These are phyloP conservation scores for Platanthera zijinensis DNA, from an alignment of 106 monocot genomes.

Conservation along the genomic window DNA sequence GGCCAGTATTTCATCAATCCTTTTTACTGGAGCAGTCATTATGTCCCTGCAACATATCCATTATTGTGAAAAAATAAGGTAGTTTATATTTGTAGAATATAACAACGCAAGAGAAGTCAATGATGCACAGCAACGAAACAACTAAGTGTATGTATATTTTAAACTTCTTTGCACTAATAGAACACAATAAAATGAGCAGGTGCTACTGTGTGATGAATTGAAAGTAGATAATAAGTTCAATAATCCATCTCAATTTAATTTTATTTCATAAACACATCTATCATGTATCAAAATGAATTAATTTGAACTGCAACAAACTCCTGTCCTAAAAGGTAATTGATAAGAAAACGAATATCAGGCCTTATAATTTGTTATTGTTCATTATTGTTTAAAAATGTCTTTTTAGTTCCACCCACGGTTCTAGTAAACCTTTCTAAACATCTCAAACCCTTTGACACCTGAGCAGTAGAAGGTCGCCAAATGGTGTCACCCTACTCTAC, in stretches of 20 bases:
- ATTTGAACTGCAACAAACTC: neutral
- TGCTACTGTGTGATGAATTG: neutral
- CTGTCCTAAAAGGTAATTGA: neutral
- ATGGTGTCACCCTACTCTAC: too few species aligned
- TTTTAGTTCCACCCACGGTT: neutral
- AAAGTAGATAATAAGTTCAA: neutral
- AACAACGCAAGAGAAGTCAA: neutral
- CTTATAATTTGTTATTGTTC: neutral
- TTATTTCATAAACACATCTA: neutral
- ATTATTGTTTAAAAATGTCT: neutral
- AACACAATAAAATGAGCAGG: neutral
- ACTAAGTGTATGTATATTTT: neutral
- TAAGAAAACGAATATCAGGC: neutral
- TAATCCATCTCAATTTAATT: neutral
- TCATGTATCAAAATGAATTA: neutral
- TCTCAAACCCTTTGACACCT: too few species aligned
- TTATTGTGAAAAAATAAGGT: neutral
- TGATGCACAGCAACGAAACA: neutral
- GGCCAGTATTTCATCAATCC: slow-evolving; percentile 86
- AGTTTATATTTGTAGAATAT: neutral
- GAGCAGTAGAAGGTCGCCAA: too few species aligned
- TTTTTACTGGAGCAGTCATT: slow-evolving; percentile 58
- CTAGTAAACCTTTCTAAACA: neutral
- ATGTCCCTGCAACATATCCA: slow-evolving; percentile 47
- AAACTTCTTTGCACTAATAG: neutral